Conservation (phyloP, 371 early-diverging fungal genomes). For the Rhizopus stolonifer region DNA sequence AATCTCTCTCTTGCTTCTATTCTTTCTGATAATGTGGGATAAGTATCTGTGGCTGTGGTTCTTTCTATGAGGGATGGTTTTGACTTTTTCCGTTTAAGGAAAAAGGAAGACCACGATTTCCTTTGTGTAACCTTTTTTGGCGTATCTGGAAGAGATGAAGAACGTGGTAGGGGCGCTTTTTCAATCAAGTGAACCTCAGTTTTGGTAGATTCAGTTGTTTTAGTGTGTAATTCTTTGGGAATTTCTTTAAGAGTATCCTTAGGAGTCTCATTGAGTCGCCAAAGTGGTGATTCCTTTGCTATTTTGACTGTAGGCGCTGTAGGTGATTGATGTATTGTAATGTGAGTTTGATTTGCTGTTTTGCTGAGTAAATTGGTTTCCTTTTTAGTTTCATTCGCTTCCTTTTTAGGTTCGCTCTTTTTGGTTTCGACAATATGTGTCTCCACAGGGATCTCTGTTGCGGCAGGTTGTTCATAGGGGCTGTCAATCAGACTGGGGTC, state of each 20-base stretch:
- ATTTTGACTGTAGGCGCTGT: no score
- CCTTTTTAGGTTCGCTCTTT: no score
- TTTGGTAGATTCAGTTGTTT: background rate
- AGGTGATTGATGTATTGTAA: no score
- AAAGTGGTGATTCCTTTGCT: no score
- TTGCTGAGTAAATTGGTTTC: no score
- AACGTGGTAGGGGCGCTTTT: background rate
- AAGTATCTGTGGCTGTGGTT: background rate
- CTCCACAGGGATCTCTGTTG: no score
- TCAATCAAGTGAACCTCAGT: background rate
- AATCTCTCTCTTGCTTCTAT: background rate
- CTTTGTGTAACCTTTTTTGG: slow-evolving; percentile 9
- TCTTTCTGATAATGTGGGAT: background rate
- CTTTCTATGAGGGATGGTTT: slow-evolving; percentile 8
- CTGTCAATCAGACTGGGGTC: background rate
- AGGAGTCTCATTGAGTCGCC: no score
- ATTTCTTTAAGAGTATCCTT: no score
- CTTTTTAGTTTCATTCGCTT: no score
- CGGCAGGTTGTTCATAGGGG: background rate
- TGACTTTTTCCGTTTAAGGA: slow-evolving; percentile 19
- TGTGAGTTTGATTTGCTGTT: no score
- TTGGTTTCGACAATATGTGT: no score
- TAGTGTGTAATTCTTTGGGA: background rate
- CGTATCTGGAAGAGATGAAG: background rate
- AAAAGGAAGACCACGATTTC: slow-evolving; percentile 21